Evolutionary conservation across 768 basidiomycete species (phyloP).

Genomic region (Paxillus rubicundulus): DNA sequence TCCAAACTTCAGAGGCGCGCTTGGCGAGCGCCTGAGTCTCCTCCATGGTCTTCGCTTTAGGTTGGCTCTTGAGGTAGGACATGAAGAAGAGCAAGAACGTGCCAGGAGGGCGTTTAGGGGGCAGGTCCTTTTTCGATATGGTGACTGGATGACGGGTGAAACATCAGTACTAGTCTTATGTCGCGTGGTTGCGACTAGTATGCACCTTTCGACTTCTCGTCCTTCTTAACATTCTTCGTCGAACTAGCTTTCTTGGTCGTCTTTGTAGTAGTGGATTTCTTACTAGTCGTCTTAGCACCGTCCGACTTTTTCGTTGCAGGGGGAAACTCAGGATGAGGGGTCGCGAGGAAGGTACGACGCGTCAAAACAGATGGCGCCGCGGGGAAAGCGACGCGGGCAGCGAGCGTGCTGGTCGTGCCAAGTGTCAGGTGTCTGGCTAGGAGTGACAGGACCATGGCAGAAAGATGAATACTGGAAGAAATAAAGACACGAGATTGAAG

Average conservation of each 20-base stretch:
- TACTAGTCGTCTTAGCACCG: conserved; percentile 4
- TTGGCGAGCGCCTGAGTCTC: conserved; percentile 9
- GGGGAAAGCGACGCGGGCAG: background rate
- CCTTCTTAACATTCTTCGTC: background rate
- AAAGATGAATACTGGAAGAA: background rate
- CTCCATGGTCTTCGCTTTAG: background rate
- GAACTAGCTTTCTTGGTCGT: conserved; percentile 6
- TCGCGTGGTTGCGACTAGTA: background rate
- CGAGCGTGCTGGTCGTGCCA: background rate
- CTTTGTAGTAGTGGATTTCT: conserved; percentile 8
- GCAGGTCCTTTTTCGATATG: conserved; percentile 15
- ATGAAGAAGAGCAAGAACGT: conserved; percentile 25
- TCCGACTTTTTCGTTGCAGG: conserved; percentile 3
- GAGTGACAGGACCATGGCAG: conserved; percentile 14
- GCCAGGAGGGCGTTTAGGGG: conserved; percentile 28
- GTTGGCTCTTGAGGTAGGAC: conserved; percentile 12
- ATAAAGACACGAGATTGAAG: background rate
- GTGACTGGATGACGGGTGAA: conserved; percentile 8
- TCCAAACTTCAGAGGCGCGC: conserved; percentile 31
- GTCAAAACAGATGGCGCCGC: conserved; percentile 5
- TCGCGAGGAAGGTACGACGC: conserved; percentile 28
- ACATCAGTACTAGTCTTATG: background rate
- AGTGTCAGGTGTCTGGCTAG: conserved; percentile 8
- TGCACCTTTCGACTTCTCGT: conserved; percentile 15
- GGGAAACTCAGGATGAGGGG: conserved; percentile 16